phyloP scores from a whole-genome alignment of 2,329 filamentous ascomycete species.

The Chaetomiaceae sp. region DNA sequence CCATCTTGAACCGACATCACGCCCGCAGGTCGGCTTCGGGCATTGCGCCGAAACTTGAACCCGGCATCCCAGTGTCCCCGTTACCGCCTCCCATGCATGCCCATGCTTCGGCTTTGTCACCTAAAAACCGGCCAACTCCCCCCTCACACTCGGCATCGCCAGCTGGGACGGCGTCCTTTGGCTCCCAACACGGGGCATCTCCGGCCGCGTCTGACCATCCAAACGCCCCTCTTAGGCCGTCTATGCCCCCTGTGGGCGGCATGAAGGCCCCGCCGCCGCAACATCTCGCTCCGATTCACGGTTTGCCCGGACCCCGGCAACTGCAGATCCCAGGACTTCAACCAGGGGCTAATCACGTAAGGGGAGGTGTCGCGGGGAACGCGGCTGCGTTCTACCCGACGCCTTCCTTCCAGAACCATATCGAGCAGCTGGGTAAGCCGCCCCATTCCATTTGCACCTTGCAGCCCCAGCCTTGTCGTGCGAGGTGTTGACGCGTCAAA shows the following conservation, averaged over 20 bases:
- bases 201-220: conserved; percentile 30
- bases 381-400: conserved; percentile 68
- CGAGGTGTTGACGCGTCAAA: conserved; percentile 60
- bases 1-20: conserved; percentile 75
- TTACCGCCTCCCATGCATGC: conserved; percentile 42
- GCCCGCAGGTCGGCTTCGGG: conserved; percentile 66
- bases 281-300: conserved; percentile 29
- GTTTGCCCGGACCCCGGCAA: conserved; percentile 30
- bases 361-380: conserved; percentile 35
- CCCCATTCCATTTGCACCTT: conserved; percentile 45
- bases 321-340: conserved; percentile 33
- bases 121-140: conserved; percentile 75
- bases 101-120: conserved; percentile 55
- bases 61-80: conserved; percentile 38
- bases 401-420: conserved; percentile 82
- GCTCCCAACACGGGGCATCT: conserved; percentile 43
- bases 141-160: conserved; percentile 66
- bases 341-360: conserved; percentile 25
- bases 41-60: conserved; percentile 69
- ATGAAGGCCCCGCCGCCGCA: conserved; percentile 37
- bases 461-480: conserved; percentile 53
- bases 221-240: conserved; percentile 23
- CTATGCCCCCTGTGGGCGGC: conserved; percentile 31
- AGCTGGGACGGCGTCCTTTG: conserved; percentile 44
- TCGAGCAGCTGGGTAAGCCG: conserved; percentile 90